These are phyloP conservation scores for Wickerhamiella bombiphila DNA, from an alignment of 805 yeast species.

Conservation along the genomic window DNA sequence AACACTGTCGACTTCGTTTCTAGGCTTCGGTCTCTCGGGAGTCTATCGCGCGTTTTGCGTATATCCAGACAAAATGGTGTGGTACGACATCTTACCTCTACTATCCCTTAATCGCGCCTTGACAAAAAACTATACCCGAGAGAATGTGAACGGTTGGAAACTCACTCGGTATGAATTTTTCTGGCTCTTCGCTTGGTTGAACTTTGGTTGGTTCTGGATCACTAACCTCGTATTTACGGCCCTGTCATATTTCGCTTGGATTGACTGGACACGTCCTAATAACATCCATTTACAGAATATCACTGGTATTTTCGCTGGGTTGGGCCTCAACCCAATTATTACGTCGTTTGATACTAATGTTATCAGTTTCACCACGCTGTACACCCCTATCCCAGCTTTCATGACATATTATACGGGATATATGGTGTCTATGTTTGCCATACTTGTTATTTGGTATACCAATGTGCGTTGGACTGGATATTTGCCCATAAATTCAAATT, in stretches of 20 bases:
- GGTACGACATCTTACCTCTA: slow-evolving; percentile 40
- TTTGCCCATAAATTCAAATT: slow-evolving; percentile 36
- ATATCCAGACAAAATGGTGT: slow-evolving; percentile 37
- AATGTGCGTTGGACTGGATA: slow-evolving; percentile 38
- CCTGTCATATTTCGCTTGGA: slow-evolving; percentile 48
- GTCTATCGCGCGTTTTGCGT: slow-evolving; percentile 44
- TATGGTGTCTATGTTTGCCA: slow-evolving; percentile 20
- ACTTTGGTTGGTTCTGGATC: slow-evolving; percentile 48
- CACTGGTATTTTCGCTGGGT: slow-evolving; percentile 35
- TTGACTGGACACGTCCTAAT: slow-evolving; percentile 39
- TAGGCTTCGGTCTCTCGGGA: slow-evolving; percentile 59
- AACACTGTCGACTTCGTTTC: slow-evolving; percentile 40
- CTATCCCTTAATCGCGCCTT: slow-evolving; percentile 37
- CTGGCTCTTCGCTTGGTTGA: slow-evolving; percentile 26
- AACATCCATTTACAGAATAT: slow-evolving; percentile 44
- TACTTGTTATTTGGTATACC: slow-evolving; percentile 27
- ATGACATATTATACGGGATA: slow-evolving; percentile 25
- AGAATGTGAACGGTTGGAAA: slow-evolving; percentile 42
- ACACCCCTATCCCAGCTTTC: slow-evolving; percentile 31
- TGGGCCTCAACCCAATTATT: slow-evolving; percentile 35
- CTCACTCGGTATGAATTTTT: slow-evolving; percentile 39
- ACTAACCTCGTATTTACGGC: slow-evolving; percentile 53
- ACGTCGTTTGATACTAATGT: slow-evolving; percentile 37
- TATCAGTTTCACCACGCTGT: slow-evolving; percentile 22
- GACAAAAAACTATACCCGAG: slow-evolving; percentile 10